Percentiles rank a stretch among this genome's conserved stretches.
These are phyloP conservation scores for Cryptosporidium sp. DNA, from an alignment of 169 alveolate species.

Conservation along the genomic window DNA sequence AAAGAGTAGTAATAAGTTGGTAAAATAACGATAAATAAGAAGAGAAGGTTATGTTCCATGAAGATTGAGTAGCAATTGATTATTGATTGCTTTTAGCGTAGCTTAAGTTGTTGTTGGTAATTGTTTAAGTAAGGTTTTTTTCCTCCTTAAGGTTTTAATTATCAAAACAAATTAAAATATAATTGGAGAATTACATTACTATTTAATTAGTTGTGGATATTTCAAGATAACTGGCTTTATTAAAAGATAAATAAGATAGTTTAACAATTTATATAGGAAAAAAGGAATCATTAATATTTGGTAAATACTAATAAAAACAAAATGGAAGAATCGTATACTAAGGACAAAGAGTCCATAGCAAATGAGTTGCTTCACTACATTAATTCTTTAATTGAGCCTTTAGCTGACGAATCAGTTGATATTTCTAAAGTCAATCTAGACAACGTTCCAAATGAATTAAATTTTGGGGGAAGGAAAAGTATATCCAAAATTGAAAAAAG, in stretches of 20 bases:
- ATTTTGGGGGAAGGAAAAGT: constrained; percentile 27
- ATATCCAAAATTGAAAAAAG: neutral
- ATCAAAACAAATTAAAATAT: neutral
- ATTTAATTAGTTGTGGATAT: no score
- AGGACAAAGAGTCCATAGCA: constrained; percentile 42
- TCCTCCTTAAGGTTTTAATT: no score
- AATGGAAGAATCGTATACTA: constrained; percentile 45
- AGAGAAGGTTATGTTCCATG: neutral
- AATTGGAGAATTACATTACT: no score
- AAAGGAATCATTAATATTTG: neutral
- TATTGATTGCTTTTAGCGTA: neutral
- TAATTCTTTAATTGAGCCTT: constrained; percentile 60
- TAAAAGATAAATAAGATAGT: neutral
- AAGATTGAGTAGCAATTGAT: neutral
- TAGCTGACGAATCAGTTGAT: constrained; percentile 24
- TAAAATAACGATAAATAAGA: neutral
- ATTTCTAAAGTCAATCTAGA: neutral
- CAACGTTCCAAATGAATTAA: neutral
- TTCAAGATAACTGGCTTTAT: neutral
- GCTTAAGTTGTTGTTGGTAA: neutral
- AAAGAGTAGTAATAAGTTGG: neutral
- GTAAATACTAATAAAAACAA: neutral
- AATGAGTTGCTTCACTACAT: constrained; percentile 33
- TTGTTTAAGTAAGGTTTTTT: neutral
- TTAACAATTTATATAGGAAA: neutral